phyloP scores from a whole-genome alignment of 164 flowering plant genomes.

The Akebia trifoliata region DNA sequence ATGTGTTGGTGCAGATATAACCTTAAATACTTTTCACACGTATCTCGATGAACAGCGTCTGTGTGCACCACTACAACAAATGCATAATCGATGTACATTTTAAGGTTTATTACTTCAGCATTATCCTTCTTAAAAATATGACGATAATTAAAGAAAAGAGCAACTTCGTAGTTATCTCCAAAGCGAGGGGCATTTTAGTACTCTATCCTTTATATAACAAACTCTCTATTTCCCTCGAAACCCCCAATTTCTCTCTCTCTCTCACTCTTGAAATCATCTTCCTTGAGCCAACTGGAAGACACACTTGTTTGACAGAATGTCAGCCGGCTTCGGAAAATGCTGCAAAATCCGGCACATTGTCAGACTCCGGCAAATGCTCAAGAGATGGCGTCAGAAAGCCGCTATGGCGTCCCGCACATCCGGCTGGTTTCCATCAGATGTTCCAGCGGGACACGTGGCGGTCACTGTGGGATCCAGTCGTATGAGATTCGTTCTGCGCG shows the following conservation, averaged over 20 bases:
- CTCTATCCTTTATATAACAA: slow-evolving; percentile 5
- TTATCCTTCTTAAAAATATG: no score
- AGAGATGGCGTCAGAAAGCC: slow-evolving; percentile 35
- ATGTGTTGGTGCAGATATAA: no score
- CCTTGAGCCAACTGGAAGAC: background rate
- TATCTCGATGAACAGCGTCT: no score
- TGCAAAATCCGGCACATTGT: slow-evolving; percentile 37
- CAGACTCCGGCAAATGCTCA: slow-evolving; percentile 28
- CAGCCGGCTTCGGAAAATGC: slow-evolving; percentile 16
- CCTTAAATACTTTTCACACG: no score
- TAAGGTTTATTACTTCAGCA: no score
- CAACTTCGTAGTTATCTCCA: slow-evolving; percentile 15
- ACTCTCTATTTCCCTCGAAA: slow-evolving; percentile 4
- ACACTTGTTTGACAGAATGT: slow-evolving; percentile 13
- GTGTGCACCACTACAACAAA: no score
- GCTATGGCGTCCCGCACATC: slow-evolving; percentile 1
- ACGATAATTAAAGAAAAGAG: background rate
- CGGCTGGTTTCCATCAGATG: slow-evolving; percentile 40
- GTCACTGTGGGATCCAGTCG: slow-evolving; percentile 40
- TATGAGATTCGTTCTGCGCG: slow-evolving; percentile 49
- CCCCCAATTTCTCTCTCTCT: slow-evolving; percentile 2
- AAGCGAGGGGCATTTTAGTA: slow-evolving; percentile 7
- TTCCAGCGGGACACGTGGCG: slow-evolving; percentile 76
- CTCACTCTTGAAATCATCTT: background rate
- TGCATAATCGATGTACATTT: no score